Evolutionary conservation across 495 filamentous ascomycete genomes (phyloP), one percentile per base, ranked within the genome.

Genomic region (Tuber indicum): DNA sequence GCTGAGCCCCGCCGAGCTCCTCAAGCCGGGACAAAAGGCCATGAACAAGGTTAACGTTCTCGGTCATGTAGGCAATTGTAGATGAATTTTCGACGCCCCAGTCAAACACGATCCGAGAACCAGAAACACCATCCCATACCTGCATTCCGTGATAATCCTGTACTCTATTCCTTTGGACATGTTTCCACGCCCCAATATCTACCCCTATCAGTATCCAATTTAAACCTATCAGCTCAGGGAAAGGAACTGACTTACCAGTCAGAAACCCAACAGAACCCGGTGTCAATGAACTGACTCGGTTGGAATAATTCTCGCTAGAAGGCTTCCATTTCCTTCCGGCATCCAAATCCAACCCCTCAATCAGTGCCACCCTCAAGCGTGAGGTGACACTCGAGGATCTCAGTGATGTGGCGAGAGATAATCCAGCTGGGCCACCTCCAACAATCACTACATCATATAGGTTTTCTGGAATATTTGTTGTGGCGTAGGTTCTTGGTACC

Each of bases 391-490:
- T 88, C 10, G 91, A 93, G 17, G 94, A 88, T 71, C 87, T 89
- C 66, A 99, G 88, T 78, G 94, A 94, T 75, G 93, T 90, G 74
- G 97, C 85, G 36, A 99, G 88, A 80, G 93, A 94, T 69, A 99
- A 86, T 72, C 96, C 96, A 14, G 94, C 96, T 21, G 96, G 96
- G n/a, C 96, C 96, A 43, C 96, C 96, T 73, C 96, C 96, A 77
- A 99, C 92, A 77, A 94, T 96, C 73, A 97, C 94, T 45, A 98
- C 92, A 89, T 98, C 94, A 86, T 95, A 97, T 82, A 97, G 89
- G 72, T 78, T 75, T 16, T 72, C 44, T 14, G 58, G 75, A 39
- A 44, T 21, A 42, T 70, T 71, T n/a, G 75, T 71, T 69, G 78
- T 78, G 14, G 81, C 73, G 69, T 83, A 78, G 45, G 41, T 74